These are phyloP conservation scores for Platanthera guangdongensis DNA, from an alignment of 106 monocot species.

Conservation along the genomic window DNA sequence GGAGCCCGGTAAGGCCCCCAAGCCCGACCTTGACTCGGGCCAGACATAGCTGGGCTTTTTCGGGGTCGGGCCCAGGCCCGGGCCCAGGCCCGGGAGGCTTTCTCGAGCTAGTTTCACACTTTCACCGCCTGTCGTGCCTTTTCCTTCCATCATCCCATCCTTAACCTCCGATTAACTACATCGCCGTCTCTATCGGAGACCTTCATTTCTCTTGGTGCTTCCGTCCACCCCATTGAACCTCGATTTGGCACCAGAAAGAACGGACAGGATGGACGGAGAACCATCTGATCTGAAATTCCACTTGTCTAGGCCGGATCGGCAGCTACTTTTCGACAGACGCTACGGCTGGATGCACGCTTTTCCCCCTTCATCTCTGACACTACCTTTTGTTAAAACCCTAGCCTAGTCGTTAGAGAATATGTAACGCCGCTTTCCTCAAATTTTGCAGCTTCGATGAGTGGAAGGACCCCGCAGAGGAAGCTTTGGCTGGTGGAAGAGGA, in stretches of 20 bases:
- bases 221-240: neutral
- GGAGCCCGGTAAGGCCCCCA: too few species aligned
- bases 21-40: too few species aligned
- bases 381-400: neutral
- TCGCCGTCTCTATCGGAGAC: neutral
- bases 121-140: too few species aligned
- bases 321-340: slow-evolving; percentile 40
- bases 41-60: too few species aligned
- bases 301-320: slow-evolving; percentile 1
- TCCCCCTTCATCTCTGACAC: slow-evolving; percentile 5
- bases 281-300: neutral
- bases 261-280: too few species aligned
- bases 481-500: slow-evolving; percentile 70
- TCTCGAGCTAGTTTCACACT: too few species aligned
- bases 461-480: slow-evolving; percentile 64
- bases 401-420: neutral
- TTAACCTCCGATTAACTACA: neutral
- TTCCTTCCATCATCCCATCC: too few species aligned
- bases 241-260: neutral
- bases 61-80: too few species aligned
- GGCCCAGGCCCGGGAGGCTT: too few species aligned
- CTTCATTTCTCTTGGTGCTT: neutral
- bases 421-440: neutral
- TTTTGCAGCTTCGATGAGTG: slow-evolving; percentile 60
- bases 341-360: slow-evolving; percentile 64